Percentiles rank a stretch among this genome's conserved stretches.
Conservation (phyloP, 2,329 filamentous ascomycete genomes). For the Paracamarosporium sp. region DNA sequence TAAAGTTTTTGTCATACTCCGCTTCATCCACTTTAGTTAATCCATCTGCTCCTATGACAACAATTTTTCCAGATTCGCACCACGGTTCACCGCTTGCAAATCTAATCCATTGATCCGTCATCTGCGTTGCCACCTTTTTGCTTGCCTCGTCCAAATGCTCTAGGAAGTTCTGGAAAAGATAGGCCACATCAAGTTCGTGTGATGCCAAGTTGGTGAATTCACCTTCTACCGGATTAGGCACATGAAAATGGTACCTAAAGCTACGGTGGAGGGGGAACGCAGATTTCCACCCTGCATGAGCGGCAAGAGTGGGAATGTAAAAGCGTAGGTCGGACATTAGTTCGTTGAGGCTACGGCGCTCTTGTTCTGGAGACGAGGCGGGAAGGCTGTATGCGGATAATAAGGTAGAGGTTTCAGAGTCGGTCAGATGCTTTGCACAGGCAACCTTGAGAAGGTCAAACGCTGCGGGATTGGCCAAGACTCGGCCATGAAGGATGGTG, state of each 20-base stretch:
- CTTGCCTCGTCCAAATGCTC: slow-evolving; percentile 19
- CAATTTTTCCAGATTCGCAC: slow-evolving; percentile 22
- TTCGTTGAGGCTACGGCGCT: slow-evolving; percentile 23
- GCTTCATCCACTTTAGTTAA: slow-evolving; percentile 18
- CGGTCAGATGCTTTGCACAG: slow-evolving; percentile 24
- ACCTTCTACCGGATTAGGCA: slow-evolving; percentile 35
- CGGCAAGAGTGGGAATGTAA: slow-evolving; percentile 49
- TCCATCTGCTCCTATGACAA: slow-evolving; percentile 27
- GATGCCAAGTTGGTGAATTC: slow-evolving; percentile 24
- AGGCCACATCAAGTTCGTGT: slow-evolving; percentile 41
- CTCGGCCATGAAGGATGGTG: slow-evolving; percentile 31
- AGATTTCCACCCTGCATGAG: slow-evolving; percentile 41
- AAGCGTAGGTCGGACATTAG: slow-evolving; percentile 56
- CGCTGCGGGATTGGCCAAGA: slow-evolving; percentile 37
- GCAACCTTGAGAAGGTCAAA: slow-evolving; percentile 19
- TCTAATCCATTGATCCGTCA: slow-evolving; percentile 32
- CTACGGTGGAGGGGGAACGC: slow-evolving; percentile 7
- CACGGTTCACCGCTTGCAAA: slow-evolving; percentile 33
- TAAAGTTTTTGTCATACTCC: slow-evolving; percentile 30
- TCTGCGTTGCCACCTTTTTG: slow-evolving; percentile 16
- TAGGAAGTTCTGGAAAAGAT: slow-evolving; percentile 35
- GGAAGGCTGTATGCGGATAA: slow-evolving; percentile 48
- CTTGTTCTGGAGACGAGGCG: slow-evolving; percentile 33
- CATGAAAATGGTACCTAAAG: slow-evolving; percentile 37
- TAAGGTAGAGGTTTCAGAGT: slow-evolving; percentile 22